A percentile compares a stretch with the other conserved stretches of the same genome.
Conservation (phyloP, 768 basidiomycete species). For the Mycena venus region DNA sequence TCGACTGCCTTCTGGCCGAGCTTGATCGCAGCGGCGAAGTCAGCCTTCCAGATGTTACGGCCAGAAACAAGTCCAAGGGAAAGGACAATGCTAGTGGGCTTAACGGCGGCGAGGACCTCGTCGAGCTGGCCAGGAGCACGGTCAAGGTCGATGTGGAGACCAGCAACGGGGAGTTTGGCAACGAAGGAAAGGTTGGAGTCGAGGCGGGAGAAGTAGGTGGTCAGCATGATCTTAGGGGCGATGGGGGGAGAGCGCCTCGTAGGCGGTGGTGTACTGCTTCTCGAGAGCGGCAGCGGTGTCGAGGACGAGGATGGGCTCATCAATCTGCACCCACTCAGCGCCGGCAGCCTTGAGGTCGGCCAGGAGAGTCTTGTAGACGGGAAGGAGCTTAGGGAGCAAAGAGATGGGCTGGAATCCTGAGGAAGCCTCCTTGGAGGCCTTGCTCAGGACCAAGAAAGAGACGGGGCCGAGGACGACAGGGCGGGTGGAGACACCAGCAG, state of each 20-base stretch:
- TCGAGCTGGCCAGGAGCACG: conserved; percentile 94
- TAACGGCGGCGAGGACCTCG: conserved; percentile 84
- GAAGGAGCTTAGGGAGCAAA: conserved; percentile 89
- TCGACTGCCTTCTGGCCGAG: conserved; percentile 88
- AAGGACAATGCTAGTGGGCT: conserved; percentile 82
- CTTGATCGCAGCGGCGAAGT: conserved; percentile 87
- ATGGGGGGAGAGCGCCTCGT: conserved; percentile 84
- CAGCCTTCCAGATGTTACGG: conserved; percentile 99
- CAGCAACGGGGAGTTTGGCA: conserved; percentile 92
- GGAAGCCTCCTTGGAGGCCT: conserved; percentile 87
- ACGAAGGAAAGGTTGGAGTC: conserved; percentile 91
- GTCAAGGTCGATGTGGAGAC: conserved; percentile 96
- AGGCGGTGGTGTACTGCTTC: conserved; percentile 84
- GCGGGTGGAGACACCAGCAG: conserved; percentile 88
- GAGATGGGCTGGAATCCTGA: conserved; percentile 91
- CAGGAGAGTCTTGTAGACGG: conserved; percentile 92
- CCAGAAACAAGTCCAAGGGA: conserved; percentile 98
- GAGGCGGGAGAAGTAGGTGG: conserved; percentile 97
- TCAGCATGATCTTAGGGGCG: conserved; percentile 92
- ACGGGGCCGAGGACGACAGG: conserved; percentile 97
- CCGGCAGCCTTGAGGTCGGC: conserved; percentile 93
- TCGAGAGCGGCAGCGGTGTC: conserved; percentile 85
- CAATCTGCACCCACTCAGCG: conserved; percentile 94
- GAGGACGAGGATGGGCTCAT: conserved; percentile 96
- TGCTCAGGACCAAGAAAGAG: conserved; percentile 95